Conservation (phyloP, 139 green algal species). For the Micractinium sp. region DNA sequence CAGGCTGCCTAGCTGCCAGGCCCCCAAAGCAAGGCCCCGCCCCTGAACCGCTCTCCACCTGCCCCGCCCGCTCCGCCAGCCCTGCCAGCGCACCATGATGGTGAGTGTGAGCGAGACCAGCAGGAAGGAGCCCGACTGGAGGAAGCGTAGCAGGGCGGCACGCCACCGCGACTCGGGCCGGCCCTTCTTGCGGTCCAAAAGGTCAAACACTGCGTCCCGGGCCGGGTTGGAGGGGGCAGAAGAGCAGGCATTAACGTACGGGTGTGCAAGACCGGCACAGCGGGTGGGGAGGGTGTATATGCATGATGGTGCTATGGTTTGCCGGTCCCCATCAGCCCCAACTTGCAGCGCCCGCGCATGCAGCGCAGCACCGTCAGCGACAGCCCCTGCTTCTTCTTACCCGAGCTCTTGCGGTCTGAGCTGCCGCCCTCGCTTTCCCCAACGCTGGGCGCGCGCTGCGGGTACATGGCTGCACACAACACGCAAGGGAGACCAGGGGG, state of each 20-base stretch:
- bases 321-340: no score
- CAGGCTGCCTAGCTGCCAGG: no score
- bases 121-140: slow-evolving; percentile 15
- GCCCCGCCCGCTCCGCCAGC: background rate
- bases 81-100: slow-evolving; percentile 17
- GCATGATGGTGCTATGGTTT: no score
- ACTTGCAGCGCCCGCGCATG: background rate
- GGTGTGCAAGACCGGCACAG: background rate
- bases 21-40: background rate
- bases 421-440: background rate
- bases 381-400: background rate
- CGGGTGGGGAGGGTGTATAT: no score
- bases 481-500: background rate
- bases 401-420: slow-evolving; percentile 18
- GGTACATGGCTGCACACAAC: background rate
- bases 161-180: slow-evolving; percentile 18
- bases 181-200: slow-evolving; percentile 7
- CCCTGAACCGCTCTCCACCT: background rate
- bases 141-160: background rate
- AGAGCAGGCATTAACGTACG: no score
- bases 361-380: background rate
- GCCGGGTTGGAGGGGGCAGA: background rate
- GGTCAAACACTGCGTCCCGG: slow-evolving; percentile 15
- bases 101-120: slow-evolving; percentile 5
- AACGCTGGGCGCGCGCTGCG: background rate